Evolutionary conservation across 768 basidiomycete species (phyloP).

Genomic region (Leccinum barrowsii): DNA sequence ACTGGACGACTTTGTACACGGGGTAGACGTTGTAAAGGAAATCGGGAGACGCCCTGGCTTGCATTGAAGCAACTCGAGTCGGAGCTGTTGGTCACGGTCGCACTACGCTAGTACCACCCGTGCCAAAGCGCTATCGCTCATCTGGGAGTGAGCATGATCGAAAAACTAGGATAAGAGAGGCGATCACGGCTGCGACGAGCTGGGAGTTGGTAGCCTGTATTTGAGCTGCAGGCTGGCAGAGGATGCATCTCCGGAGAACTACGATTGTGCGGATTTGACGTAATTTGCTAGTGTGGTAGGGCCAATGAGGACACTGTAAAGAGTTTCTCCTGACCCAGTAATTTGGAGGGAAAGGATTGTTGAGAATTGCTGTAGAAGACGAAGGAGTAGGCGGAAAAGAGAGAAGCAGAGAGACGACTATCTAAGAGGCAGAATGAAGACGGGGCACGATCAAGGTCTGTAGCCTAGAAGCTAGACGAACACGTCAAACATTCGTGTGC

Average conservation of each 20-base stretch:
- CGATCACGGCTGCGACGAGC: constrained; percentile 71
- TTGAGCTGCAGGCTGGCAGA: constrained; percentile 53
- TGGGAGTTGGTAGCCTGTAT: constrained; percentile 61
- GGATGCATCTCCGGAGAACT: constrained; percentile 42
- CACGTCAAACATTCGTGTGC: constrained; percentile 10
- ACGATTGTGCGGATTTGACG: constrained; percentile 59
- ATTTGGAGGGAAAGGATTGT: constrained; percentile 65
- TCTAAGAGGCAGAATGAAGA: background rate
- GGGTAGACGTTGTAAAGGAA: constrained; percentile 67
- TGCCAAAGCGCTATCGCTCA: constrained; percentile 63
- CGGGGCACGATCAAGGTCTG: constrained; percentile 3
- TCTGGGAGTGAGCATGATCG: constrained; percentile 30
- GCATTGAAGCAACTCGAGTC: constrained; percentile 62
- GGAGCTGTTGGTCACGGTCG: constrained; percentile 47
- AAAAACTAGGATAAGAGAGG: background rate
- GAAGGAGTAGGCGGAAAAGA: constrained; percentile 41
- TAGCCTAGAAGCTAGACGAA: background rate
- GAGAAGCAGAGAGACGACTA: constrained; percentile 20
- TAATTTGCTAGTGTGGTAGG: constrained; percentile 51
- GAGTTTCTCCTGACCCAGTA: constrained; percentile 58
- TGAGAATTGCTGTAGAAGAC: constrained; percentile 43
- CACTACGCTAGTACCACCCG: constrained; percentile 72
- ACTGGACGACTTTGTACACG: constrained; percentile 62
- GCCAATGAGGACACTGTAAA: constrained; percentile 62
- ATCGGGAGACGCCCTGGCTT: constrained; percentile 41